A percentile compares a stretch with the other conserved stretches of the same genome.
These are phyloP conservation scores for Asterella californica DNA, from an alignment of 225 moss, liverwort and hornwort species.

Conservation along the genomic window DNA sequence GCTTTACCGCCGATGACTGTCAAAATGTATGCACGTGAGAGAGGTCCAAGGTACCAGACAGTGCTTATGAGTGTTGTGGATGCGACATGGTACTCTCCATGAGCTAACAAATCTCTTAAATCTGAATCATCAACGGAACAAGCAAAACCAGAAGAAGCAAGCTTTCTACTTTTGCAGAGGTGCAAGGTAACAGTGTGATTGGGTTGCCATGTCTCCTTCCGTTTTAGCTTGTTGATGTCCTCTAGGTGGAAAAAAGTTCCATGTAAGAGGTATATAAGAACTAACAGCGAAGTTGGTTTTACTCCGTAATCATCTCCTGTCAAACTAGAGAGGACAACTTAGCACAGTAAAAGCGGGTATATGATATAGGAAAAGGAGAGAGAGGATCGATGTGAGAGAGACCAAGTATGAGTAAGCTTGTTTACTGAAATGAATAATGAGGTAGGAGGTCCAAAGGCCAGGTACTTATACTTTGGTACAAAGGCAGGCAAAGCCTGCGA, in stretches of 20 bases:
- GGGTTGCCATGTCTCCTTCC: not conserved
- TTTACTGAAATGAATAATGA: too few species aligned
- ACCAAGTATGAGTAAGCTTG: too few species aligned
- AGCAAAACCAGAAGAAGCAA: constrained; percentile 49
- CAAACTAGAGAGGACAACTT: constrained; percentile 81
- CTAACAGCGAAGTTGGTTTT: not conserved
- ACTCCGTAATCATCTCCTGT: constrained; percentile 56
- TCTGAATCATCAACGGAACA: constrained; percentile 1
- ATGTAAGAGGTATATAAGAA: not conserved
- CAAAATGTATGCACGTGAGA: not conserved
- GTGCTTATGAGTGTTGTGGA: not conserved
- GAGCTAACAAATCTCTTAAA: constrained; percentile 4
- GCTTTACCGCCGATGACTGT: not conserved
- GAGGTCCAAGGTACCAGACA: too few species aligned
- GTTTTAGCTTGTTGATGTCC: not conserved
- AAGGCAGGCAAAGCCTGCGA: too few species aligned
- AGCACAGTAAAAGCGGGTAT: constrained; percentile 58
- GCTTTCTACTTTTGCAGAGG: constrained; percentile 66
- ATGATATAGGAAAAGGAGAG: too few species aligned
- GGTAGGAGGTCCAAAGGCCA: too few species aligned
- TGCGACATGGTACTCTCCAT: constrained; percentile 9
- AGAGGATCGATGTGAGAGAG: too few species aligned
- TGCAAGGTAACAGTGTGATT: constrained; percentile 48
- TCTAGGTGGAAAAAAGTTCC: not conserved
- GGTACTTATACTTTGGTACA: too few species aligned